Conservation (phyloP, 495 filamentous ascomycete genomes). For the Tuber microsphaerosporum region DNA sequence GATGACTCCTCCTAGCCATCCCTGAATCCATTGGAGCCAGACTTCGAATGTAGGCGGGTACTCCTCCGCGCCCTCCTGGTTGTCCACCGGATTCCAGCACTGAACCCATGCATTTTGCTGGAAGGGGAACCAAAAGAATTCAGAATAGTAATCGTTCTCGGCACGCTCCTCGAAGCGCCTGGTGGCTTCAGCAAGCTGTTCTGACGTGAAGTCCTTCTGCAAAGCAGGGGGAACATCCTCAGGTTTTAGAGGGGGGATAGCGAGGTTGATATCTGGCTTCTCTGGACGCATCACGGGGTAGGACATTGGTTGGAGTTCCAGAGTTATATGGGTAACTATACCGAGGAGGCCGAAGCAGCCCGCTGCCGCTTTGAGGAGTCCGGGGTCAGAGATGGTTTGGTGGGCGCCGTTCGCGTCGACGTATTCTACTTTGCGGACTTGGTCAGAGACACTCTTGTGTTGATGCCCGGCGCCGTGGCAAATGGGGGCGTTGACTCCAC, state of each 20-base stretch:
- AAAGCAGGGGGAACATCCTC: slow-evolving; percentile 45
- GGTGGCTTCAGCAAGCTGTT: slow-evolving; percentile 37
- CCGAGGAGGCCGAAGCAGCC: slow-evolving; percentile 51
- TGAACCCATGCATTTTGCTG: slow-evolving; percentile 49
- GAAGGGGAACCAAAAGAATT: slow-evolving; percentile 51
- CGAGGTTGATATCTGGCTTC: slow-evolving; percentile 46
- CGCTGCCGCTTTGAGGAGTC: slow-evolving; percentile 46
- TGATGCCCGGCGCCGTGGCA: slow-evolving; percentile 50
- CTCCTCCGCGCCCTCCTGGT: slow-evolving; percentile 40
- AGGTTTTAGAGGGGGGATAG: slow-evolving; percentile 46
- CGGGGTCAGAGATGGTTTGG: slow-evolving; percentile 44
- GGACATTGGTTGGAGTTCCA: slow-evolving; percentile 49
- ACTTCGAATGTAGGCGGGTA: slow-evolving; percentile 43
- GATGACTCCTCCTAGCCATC: slow-evolving; percentile 44
- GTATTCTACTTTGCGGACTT: slow-evolving; percentile 49
- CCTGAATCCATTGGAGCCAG: slow-evolving; percentile 47
- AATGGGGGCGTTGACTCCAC: slow-evolving; percentile 49
- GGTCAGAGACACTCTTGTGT: slow-evolving; percentile 48
- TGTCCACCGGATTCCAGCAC: slow-evolving; percentile 43
- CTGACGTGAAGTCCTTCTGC: slow-evolving; percentile 36
- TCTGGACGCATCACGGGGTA: slow-evolving; percentile 48
- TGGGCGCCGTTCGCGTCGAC: slow-evolving; percentile 49
- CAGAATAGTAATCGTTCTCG: slow-evolving; percentile 47
- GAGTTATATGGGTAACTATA: slow-evolving; percentile 51
- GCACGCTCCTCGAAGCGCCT: slow-evolving; percentile 42